Conservation (phyloP, 257 asterid species). For the Solanum peruvianum region DNA sequence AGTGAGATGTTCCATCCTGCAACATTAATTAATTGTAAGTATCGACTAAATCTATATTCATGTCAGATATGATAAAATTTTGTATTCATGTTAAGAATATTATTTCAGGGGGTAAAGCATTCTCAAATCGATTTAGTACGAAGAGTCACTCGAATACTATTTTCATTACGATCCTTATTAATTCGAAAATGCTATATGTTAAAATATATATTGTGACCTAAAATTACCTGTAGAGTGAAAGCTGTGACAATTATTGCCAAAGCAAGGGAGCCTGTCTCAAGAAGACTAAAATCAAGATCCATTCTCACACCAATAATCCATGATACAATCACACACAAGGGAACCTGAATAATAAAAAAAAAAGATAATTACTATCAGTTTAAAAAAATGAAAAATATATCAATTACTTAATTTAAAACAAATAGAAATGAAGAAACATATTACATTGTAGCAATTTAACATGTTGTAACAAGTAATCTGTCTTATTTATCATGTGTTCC, state of each 20-base stretch:
- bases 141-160: too few relatives aligned
- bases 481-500: not conserved
- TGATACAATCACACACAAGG: conserved; percentile 45
- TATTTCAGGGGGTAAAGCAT: too few relatives aligned
- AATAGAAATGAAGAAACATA: not conserved
- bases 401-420: not conserved
- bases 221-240: conserved; percentile 53
- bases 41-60: not conserved
- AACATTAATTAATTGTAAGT: not conserved
- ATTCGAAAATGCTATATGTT: too few relatives aligned
- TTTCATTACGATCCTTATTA: too few relatives aligned
- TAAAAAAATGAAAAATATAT: not conserved
- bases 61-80: too few relatives aligned
- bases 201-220: not conserved
- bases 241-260: conserved; percentile 60
- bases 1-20: conserved; percentile 91
- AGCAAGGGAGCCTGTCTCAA: conserved; percentile 60
- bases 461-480: not conserved
- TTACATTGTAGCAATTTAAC: not conserved
- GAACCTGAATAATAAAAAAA: conserved; percentile 31
- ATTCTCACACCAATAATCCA: conserved; percentile 59
- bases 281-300: conserved; percentile 55
- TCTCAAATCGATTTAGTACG: not conserved
- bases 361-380: not conserved
- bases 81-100: too few relatives aligned